Evolutionary conservation across 2,329 filamentous ascomycete genomes (phyloP).

Genomic region (Xylariaceae sp.): DNA sequence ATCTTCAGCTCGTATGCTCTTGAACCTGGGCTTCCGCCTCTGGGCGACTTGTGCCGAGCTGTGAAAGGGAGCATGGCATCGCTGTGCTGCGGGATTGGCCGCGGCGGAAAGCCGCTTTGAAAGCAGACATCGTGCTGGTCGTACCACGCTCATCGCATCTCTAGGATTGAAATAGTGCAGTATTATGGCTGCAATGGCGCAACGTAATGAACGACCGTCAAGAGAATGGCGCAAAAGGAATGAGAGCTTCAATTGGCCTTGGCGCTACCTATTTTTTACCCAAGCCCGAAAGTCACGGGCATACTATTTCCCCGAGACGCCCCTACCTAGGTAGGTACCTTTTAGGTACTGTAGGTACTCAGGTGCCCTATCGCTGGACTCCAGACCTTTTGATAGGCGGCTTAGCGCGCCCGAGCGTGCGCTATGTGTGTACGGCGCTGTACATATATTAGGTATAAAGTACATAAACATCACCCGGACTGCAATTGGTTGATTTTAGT

Average conservation of each 20-base stretch:
- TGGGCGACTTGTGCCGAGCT: conserved; percentile 51
- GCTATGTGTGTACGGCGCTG: background rate
- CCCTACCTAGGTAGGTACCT: background rate
- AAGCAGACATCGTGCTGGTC: conserved; percentile 56
- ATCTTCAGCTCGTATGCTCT: conserved; percentile 54
- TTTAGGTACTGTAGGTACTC: background rate
- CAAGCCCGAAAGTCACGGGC: conserved; percentile 1
- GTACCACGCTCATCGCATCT: conserved; percentile 58
- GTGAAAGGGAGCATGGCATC: conserved; percentile 51
- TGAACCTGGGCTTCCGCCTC: conserved; percentile 53
- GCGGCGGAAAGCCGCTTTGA: conserved; percentile 51
- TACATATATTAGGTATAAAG: background rate
- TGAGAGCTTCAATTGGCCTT: conserved; percentile 23
- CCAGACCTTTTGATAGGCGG: no score
- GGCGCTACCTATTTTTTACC: background rate
- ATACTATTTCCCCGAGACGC: conserved; percentile 13
- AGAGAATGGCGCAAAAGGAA: conserved; percentile 6
- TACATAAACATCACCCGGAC: background rate
- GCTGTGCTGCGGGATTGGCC: conserved; percentile 32
- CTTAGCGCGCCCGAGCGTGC: no score
- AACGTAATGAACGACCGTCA: conserved; percentile 1
- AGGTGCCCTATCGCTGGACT: no score
- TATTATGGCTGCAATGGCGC: conserved; percentile 27
- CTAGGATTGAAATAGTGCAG: conserved; percentile 22
- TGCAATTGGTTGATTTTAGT: background rate